These are phyloP conservation scores for Helianthus tuberosus DNA, from an alignment of 129 eudicot species.

Conservation along the genomic window DNA sequence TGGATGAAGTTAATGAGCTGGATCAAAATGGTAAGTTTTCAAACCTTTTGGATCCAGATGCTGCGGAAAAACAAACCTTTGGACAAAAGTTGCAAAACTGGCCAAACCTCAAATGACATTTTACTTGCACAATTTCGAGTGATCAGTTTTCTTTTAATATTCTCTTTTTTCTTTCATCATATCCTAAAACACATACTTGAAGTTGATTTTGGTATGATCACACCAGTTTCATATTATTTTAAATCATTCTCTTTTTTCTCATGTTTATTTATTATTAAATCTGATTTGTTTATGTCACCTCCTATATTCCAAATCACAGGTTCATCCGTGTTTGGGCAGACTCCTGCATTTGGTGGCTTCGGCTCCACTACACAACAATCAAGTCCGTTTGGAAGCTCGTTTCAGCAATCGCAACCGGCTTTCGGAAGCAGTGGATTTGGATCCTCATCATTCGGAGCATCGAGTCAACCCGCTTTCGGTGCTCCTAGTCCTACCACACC, in stretches of 20 bases:
- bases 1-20: too few relatives aligned
- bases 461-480: slow-evolving; percentile 75
- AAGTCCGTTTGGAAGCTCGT: slow-evolving; percentile 85
- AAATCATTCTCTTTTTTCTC: background rate
- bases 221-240: background rate
- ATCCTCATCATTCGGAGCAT: slow-evolving; percentile 70
- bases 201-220: slow-evolving; percentile 4
- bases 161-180: background rate
- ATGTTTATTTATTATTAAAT: background rate
- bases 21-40: too few relatives aligned
- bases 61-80: too few relatives aligned
- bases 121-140: background rate
- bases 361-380: slow-evolving; percentile 73
- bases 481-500: slow-evolving; percentile 55
- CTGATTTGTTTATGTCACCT: slow-evolving; percentile 1
- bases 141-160: background rate
- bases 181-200: background rate
- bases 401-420: slow-evolving; percentile 87
- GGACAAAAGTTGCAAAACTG: too few relatives aligned
- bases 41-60: too few relatives aligned
- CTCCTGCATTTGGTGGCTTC: slow-evolving; percentile 89
- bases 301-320: slow-evolving; percentile 45
- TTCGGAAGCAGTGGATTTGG: slow-evolving; percentile 78
- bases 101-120: too few relatives aligned
- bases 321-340: slow-evolving; percentile 79